These are phyloP conservation scores for Candida dajiaensis DNA, from an alignment of 805 yeast species.

Conservation along the genomic window DNA sequence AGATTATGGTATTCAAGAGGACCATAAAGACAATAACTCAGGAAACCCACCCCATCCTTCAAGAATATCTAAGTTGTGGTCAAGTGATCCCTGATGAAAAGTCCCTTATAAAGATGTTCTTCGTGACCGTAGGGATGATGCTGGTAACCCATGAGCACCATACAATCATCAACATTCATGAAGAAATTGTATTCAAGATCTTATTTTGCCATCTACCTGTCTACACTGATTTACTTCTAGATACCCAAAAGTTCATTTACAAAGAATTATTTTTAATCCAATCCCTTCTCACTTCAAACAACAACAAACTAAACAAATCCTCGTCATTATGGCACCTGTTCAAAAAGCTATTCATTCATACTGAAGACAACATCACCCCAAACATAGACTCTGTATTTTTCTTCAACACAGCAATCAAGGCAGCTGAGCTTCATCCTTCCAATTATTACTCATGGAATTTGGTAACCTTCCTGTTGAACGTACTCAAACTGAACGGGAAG, in stretches of 20 bases:
- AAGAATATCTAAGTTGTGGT: neutral
- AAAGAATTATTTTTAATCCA: conserved; percentile 18
- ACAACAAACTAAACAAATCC: conserved; percentile 31
- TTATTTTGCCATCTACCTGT: conserved; percentile 1
- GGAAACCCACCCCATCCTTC: conserved; percentile 26
- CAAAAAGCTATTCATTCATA: conserved; percentile 22
- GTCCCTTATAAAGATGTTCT: conserved; percentile 11
- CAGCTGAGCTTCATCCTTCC: conserved; percentile 29
- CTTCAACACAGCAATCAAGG: conserved; percentile 16
- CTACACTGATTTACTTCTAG: conserved; percentile 1
- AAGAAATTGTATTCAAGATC: conserved; percentile 16
- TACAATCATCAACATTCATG: conserved; percentile 27
- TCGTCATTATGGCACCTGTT: conserved; percentile 32
- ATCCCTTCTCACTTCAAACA: conserved; percentile 27
- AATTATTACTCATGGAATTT: conserved; percentile 38
- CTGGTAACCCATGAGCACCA: conserved; percentile 33
- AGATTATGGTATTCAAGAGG: conserved; percentile 29
- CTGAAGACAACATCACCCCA: neutral
- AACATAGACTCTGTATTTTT: conserved; percentile 8
- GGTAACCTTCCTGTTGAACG: conserved; percentile 27
- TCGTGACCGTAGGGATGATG: conserved; percentile 28
- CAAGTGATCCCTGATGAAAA: conserved; percentile 6
- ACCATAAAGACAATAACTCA: conserved; percentile 24
- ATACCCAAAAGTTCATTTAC: conserved; percentile 8
- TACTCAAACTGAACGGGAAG: conserved; percentile 4